phyloP scores from a whole-genome alignment of 352 stramenopile species.

The Phytophthora cajani region DNA sequence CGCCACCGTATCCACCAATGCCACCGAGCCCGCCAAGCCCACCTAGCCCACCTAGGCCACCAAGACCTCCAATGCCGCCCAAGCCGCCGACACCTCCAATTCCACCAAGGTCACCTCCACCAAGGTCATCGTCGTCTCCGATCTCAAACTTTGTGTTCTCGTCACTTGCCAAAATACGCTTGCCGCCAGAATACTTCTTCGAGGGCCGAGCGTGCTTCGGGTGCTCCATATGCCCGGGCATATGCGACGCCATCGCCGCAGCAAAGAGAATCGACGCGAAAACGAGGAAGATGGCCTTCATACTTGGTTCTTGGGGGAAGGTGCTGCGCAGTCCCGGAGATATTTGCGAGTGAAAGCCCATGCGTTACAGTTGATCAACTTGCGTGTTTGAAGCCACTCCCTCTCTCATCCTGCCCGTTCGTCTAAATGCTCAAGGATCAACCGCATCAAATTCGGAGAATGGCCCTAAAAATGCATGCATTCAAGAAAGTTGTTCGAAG shows the following conservation, averaged over 20 bases:
- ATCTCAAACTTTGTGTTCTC: slow-evolving; percentile 2
- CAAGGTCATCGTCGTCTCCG: neutral
- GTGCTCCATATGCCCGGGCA: slow-evolving; percentile 7
- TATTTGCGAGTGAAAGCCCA: slow-evolving; percentile 21
- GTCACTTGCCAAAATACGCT: slow-evolving; percentile 18
- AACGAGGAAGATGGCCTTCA: slow-evolving; percentile 27
- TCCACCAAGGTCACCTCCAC: neutral
- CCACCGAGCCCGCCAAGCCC: slow-evolving; percentile 9
- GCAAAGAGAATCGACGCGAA: slow-evolving; percentile 18
- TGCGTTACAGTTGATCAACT: slow-evolving; percentile 15
- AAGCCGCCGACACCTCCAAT: slow-evolving; percentile 2
- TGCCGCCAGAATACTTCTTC: slow-evolving; percentile 1
- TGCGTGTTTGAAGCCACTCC: slow-evolving; percentile 16
- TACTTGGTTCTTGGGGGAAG: slow-evolving; percentile 10
- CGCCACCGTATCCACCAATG: slow-evolving; percentile 12
- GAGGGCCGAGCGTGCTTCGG: slow-evolving; percentile 2
- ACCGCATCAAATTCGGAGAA: slow-evolving; percentile 21
- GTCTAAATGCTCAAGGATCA: slow-evolving; percentile 2
- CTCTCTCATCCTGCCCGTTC: slow-evolving; percentile 12
- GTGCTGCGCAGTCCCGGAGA: slow-evolving; percentile 3
- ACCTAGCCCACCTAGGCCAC: slow-evolving; percentile 8
- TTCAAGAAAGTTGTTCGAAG: neutral
- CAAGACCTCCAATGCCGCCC: slow-evolving; percentile 1
- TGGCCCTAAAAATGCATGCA: neutral
- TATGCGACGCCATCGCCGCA: slow-evolving; percentile 15